Evolutionary conservation across 78 protist species (phyloP).

Genomic region (Neovahlkampfia damariscottae): DNA sequence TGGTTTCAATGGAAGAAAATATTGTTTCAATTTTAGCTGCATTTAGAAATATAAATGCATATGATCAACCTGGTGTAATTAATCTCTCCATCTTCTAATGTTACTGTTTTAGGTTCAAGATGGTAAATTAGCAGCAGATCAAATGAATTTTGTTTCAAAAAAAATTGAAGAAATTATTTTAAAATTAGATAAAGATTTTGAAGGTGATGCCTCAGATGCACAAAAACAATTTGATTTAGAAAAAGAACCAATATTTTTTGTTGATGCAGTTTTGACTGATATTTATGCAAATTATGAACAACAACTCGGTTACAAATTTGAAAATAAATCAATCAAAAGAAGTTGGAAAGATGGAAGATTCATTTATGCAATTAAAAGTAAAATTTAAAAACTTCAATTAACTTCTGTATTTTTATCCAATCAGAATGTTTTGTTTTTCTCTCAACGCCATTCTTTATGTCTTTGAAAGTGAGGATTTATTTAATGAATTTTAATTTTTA

Average conservation of each 20-base stretch:
- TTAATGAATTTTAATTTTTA: too few relatives aligned
- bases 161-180: not conserved
- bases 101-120: too few relatives aligned
- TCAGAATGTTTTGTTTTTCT: too few relatives aligned
- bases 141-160: not conserved
- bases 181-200: not conserved
- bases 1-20: conserved; percentile 50
- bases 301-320: not conserved
- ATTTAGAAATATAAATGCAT: conserved; percentile 30
- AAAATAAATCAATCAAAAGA: not conserved
- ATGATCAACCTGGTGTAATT: conserved; percentile 61
- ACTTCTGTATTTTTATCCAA: too few relatives aligned
- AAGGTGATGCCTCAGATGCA: not conserved
- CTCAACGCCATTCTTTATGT: too few relatives aligned
- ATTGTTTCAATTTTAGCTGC: conserved; percentile 32
- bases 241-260: not conserved
- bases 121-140: not conserved
- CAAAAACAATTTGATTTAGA: not conserved
- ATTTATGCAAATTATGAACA: not conserved
- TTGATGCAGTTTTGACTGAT: not conserved
- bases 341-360: not conserved
- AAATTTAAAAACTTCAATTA: too few relatives aligned
- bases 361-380: not conserved
- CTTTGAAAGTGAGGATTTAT: too few relatives aligned
- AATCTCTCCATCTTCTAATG: too few relatives aligned